A percentile compares a stretch with the other conserved stretches of the same genome.
Evolutionary conservation across 1,284 basidiomycete genomes (phyloP).

Genomic region (Sporisorium iseilematis-ciliati): DNA sequence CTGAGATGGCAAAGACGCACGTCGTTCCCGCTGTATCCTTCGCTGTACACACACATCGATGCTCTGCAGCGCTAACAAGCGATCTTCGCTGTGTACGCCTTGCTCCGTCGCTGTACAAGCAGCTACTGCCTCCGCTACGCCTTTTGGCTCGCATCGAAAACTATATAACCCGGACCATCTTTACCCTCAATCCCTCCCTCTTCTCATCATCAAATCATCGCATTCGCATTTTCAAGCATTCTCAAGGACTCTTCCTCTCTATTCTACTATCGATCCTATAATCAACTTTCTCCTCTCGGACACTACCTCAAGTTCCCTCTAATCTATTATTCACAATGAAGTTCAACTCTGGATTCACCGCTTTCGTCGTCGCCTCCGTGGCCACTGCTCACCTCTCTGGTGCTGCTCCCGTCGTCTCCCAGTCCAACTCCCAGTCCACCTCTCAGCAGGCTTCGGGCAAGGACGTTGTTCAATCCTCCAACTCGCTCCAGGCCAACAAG

Average conservation of each 20-base stretch:
- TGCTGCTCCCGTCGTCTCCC: slow-evolving; percentile 32
- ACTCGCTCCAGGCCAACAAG: slow-evolving; percentile 27
- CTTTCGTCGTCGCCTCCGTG: slow-evolving; percentile 35
- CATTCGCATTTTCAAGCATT: slow-evolving; percentile 18
- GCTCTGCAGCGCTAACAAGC: not conserved
- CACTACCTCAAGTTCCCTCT: slow-evolving; percentile 13
- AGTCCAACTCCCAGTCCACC: slow-evolving; percentile 30
- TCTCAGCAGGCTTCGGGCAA: slow-evolving; percentile 28
- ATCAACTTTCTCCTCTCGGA: slow-evolving; percentile 11
- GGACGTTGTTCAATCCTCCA: slow-evolving; percentile 16
- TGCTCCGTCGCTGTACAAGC: not conserved
- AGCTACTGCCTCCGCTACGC: not conserved
- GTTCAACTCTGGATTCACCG: slow-evolving; percentile 37
- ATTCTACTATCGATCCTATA: not conserved
- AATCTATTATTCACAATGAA: slow-evolving; percentile 31
- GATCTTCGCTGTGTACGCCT: not conserved
- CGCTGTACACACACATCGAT: not conserved
- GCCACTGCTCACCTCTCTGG: slow-evolving; percentile 29
- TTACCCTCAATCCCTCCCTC: slow-evolving; percentile 4
- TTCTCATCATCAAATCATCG: slow-evolving; percentile 26
- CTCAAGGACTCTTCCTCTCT: slow-evolving; percentile 20
- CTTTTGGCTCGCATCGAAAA: not conserved
- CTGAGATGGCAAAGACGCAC: not conserved
- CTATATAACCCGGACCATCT: slow-evolving; percentile 17
- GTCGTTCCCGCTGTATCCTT: not conserved